Evolutionary conservation across 768 basidiomycete genomes (phyloP).

Genomic region (Boletus rubescentipes): DNA sequence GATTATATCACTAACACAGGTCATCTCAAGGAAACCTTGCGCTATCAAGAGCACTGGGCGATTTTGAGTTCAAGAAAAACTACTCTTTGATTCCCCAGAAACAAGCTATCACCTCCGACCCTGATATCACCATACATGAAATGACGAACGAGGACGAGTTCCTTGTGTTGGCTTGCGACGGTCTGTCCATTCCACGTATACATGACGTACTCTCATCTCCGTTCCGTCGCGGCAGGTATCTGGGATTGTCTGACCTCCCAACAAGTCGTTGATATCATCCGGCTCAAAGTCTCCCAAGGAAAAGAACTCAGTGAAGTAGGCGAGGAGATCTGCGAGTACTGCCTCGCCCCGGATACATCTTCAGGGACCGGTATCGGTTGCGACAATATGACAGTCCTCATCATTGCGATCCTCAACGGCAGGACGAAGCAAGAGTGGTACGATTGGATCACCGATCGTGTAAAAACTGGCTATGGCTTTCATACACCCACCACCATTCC

Average conservation of each 20-base stretch:
- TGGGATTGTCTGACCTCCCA: constrained; percentile 98
- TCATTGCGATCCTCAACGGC: constrained; percentile 85
- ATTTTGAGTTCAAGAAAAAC: constrained; percentile 99
- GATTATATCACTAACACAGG: not conserved
- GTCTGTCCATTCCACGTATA: constrained; percentile 42
- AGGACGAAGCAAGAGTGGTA: constrained; percentile 93
- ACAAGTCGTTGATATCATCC: constrained; percentile 86
- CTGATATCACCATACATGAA: constrained; percentile 83
- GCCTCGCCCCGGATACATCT: constrained; percentile 90
- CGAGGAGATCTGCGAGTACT: constrained; percentile 88
- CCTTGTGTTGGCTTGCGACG: constrained; percentile 95
- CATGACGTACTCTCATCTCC: constrained; percentile 2
- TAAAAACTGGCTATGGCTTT: constrained; percentile 73
- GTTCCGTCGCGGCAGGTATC: constrained; percentile 61
- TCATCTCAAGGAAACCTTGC: constrained; percentile 80
- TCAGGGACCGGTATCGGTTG: constrained; percentile 93
- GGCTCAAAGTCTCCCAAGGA: constrained; percentile 76
- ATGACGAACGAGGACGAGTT: constrained; percentile 92
- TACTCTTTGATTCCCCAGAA: constrained; percentile 74
- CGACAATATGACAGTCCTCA: constrained; percentile 97
- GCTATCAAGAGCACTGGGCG: constrained; percentile 90
- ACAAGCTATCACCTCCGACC: constrained; percentile 94
- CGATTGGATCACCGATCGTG: constrained; percentile 81
- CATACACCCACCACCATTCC: constrained; percentile 74
- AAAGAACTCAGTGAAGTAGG: constrained; percentile 80